Evolutionary conservation across 1,139 yeast genomes (phyloP), one percentile per base, ranked within the genome.

Genomic region (Kurtzmaniella natalensis): DNA sequence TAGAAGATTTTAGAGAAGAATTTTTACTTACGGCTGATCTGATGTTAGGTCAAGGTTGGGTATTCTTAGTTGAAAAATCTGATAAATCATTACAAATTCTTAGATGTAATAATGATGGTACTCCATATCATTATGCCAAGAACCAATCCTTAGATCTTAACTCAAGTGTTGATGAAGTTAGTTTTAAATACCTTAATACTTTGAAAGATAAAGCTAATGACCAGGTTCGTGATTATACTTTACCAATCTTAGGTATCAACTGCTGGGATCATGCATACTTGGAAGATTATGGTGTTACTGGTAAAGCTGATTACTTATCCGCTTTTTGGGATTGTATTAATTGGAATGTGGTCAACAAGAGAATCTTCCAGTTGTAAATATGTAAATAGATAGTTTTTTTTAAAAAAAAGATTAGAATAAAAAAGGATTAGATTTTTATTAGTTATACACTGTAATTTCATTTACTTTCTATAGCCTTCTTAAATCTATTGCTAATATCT

Each of bases 261-360:
- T 71, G 84, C 45, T 89, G 97, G 96, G 95, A 89, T 55, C 76
- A 79, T 45, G 87, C 96, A 16, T 92, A 81, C 57, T 51, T 87
- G 35, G 61, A 73, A 15, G 98, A 92, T 57, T 92, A 81, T 59
- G 96, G 96, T 20, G 72, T 86, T 34, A 71, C 64, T 33, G 94
- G 94, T 28, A 82, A 80, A 60, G 70, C 75, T 23, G 76, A 78
- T 43, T 92, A 84, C 56, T 71, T 92, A 50, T 76, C 76, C 41
- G 81, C 78, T 37, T 76, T 84, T 53, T 82, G 95, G 81, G 72
- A 80, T 34, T 72, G 86, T 46, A 74, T 89, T 46, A 78, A 92
- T 60, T 92, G 98, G 98, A 76, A 80, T 40, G 89, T 84, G 34
- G 76, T 89, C 33, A 83, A 80, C 55, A 66, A 65, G 47, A 76